phyloP scores from a whole-genome alignment of 1,139 yeast genomes.

The Pichia sp. region DNA sequence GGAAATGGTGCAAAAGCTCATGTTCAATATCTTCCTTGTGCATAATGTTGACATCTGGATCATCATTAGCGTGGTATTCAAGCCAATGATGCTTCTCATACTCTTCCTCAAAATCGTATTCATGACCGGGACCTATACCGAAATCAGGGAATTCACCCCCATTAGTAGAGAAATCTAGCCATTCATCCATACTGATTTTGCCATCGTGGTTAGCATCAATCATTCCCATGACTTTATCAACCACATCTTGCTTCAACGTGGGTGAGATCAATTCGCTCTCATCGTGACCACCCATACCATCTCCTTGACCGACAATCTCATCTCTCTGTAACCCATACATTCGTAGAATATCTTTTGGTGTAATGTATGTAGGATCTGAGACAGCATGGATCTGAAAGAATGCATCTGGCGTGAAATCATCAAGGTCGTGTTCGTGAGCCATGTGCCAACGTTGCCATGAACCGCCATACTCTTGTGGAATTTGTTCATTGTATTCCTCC shows the following conservation, averaged over 20 bases:
- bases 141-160: constrained; percentile 86
- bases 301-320: constrained; percentile 77
- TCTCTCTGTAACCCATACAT: constrained; percentile 74
- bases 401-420: constrained; percentile 64
- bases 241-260: constrained; percentile 48
- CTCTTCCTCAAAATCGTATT: constrained; percentile 88
- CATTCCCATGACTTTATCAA: constrained; percentile 45
- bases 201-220: constrained; percentile 68
- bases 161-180: constrained; percentile 49
- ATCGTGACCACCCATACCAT: constrained; percentile 80
- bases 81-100: constrained; percentile 96
- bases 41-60: constrained; percentile 72
- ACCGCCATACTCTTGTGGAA: constrained; percentile 23
- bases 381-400: constrained; percentile 76
- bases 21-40: constrained; percentile 91
- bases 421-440: constrained; percentile 79
- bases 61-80: constrained; percentile 69
- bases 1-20: constrained; percentile 81
- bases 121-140: constrained; percentile 96
- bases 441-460: constrained; percentile 84
- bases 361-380: constrained; percentile 47
- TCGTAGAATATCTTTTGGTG: constrained; percentile 60
- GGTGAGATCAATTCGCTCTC: constrained; percentile 51
- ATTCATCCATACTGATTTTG: constrained; percentile 57
- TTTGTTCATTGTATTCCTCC: constrained; percentile 19